These are phyloP conservation scores for Ceratopteris richardii DNA, from an alignment of 75 land plant genomes.

Conservation along the genomic window DNA sequence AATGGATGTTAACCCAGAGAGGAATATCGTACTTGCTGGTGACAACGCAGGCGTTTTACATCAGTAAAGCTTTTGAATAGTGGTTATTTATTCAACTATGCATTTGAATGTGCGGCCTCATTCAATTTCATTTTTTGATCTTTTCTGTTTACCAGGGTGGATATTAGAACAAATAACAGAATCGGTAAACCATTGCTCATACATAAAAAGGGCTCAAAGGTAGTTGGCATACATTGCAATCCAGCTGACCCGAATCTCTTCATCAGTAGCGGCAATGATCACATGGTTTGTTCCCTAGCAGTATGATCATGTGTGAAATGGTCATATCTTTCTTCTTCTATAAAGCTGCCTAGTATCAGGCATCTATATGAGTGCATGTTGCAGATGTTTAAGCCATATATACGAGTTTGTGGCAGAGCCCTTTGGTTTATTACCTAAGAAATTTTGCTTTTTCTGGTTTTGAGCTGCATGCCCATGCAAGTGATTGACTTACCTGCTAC, in stretches of 20 bases:
- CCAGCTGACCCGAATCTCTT: conserved; percentile 77
- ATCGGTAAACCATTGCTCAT: conserved; percentile 52
- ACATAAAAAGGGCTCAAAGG: conserved; percentile 93
- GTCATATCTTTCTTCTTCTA: not conserved
- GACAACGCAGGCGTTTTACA: conserved; percentile 89
- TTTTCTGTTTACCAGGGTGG: conserved; percentile 42
- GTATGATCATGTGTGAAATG: not conserved
- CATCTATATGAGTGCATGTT: too few species aligned
- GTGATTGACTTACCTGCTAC: too few species aligned
- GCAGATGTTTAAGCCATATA: too few species aligned
- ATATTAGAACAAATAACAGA: conserved; percentile 48
- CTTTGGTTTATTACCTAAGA: too few species aligned
- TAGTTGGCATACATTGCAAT: conserved; percentile 81
- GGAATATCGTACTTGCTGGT: conserved; percentile 52
- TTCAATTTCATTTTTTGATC: not conserved
- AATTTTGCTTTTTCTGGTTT: too few species aligned
- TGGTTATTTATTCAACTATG: not conserved
- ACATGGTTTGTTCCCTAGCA: conserved; percentile 65
- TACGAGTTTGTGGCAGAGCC: too few species aligned
- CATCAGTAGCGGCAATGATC: conserved; percentile 94
- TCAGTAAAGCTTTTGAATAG: conserved; percentile 40
- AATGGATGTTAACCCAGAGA: conserved; percentile 64
- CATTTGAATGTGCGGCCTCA: not conserved
- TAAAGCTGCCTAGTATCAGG: too few species aligned
- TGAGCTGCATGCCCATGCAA: too few species aligned